phyloP scores from a whole-genome alignment of 2,329 filamentous ascomycete genomes.

The Alternaria angustiovoidea region DNA sequence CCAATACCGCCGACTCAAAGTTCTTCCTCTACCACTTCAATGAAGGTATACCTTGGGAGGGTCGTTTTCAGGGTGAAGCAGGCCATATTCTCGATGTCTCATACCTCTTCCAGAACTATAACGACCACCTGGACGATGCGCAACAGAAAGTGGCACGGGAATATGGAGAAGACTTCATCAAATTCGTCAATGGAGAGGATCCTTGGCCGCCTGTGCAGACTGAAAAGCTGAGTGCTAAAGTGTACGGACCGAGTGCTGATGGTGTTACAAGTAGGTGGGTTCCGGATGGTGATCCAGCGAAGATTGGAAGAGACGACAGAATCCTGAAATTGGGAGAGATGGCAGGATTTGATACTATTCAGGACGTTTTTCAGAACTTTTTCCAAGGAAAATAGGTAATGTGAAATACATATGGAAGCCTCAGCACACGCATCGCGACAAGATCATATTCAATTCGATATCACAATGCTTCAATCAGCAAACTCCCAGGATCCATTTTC shows the following conservation, averaged over 20 bases:
- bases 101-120: slow-evolving; percentile 47
- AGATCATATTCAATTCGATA: not conserved
- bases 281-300: slow-evolving; percentile 31
- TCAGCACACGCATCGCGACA: not conserved
- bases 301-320: slow-evolving; percentile 35
- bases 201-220: slow-evolving; percentile 42
- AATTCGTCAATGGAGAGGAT: slow-evolving; percentile 43
- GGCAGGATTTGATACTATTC: slow-evolving; percentile 35
- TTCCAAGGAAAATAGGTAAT: slow-evolving; percentile 25
- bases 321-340: slow-evolving; percentile 39
- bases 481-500: slow-evolving; percentile 40
- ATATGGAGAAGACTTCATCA: slow-evolving; percentile 43
- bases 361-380: slow-evolving; percentile 39
- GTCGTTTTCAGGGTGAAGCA: slow-evolving; percentile 43
- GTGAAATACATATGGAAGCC: not conserved
- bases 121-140: slow-evolving; percentile 33
- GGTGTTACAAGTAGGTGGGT: slow-evolving; percentile 39
- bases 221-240: slow-evolving; percentile 32
- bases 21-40: slow-evolving; percentile 48
- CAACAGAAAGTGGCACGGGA: slow-evolving; percentile 33
- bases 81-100: slow-evolving; percentile 47
- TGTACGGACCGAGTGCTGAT: slow-evolving; percentile 42
- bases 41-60: slow-evolving; percentile 47
- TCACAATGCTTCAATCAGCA: slow-evolving; percentile 1
- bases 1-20: slow-evolving; percentile 34